These are phyloP conservation scores for Paecilomyces niveus DNA, from an alignment of 2,329 filamentous ascomycete genomes.

Conservation along the genomic window DNA sequence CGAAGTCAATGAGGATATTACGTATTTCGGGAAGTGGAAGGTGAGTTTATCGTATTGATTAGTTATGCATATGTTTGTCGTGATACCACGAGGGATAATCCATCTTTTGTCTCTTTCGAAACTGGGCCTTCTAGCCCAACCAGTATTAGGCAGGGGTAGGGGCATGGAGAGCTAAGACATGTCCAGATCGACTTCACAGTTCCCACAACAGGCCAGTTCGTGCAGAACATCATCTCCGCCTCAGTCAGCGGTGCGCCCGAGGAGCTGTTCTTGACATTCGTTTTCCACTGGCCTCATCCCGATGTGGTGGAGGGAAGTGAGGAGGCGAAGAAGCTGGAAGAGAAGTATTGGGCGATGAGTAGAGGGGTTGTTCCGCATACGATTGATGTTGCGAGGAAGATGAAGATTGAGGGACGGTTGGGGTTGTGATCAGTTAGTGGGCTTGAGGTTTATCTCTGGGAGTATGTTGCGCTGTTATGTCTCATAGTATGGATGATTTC, in stretches of 20 bases:
- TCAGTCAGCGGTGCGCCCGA: constrained; percentile 19
- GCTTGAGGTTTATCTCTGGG: not conserved
- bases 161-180: not conserved
- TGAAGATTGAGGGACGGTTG: constrained; percentile 15
- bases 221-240: constrained; percentile 39
- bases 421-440: not conserved
- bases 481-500: no score
- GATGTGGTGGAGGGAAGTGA: constrained; percentile 27
- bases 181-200: constrained; percentile 38
- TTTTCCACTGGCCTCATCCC: constrained; percentile 36
- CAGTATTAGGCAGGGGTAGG: no score
- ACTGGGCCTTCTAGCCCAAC: no score
- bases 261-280: constrained; percentile 40
- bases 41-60: constrained; percentile 15
- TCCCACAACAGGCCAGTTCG: constrained; percentile 34
- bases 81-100: no score
- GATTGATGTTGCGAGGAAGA: constrained; percentile 12
- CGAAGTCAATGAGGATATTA: constrained; percentile 31
- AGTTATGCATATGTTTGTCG: not conserved
- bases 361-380: constrained; percentile 9
- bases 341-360: constrained; percentile 13
- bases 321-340: constrained; percentile 21
- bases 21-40: constrained; percentile 32
- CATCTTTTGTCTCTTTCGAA: no score
- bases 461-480: no score